These are phyloP conservation scores for Nannizziopsis barbatae DNA, from an alignment of 2,329 filamentous ascomycete species.

Conservation along the genomic window DNA sequence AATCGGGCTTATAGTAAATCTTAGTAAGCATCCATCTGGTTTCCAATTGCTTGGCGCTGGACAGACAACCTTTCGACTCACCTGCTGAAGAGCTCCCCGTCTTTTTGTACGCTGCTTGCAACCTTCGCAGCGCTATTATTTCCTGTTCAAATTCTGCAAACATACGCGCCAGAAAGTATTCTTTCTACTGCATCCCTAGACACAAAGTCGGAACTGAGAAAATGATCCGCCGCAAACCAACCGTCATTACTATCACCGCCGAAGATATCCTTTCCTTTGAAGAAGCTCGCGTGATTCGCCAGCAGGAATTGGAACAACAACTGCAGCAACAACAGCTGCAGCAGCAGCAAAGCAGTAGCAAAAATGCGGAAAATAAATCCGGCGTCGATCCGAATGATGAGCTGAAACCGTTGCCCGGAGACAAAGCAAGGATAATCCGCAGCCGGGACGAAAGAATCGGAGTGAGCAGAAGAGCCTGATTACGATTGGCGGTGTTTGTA, in stretches of 20 bases:
- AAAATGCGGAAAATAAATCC: conserved; percentile 14
- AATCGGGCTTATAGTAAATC: too few relatives aligned
- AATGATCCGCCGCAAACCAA: conserved; percentile 43
- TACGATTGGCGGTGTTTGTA: too few relatives aligned
- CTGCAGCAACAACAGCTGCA: conserved; percentile 17
- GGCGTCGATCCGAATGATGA: conserved; percentile 40
- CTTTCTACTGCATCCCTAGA: not conserved
- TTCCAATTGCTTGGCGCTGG: too few relatives aligned
- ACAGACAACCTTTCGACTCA: too few relatives aligned
- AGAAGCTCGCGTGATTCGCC: conserved; percentile 28
- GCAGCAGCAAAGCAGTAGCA: conserved; percentile 4
- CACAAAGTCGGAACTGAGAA: conserved; percentile 7
- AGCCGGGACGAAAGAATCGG: conserved; percentile 39
- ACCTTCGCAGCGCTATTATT: too few relatives aligned
- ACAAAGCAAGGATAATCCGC: conserved; percentile 39
- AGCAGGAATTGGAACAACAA: conserved; percentile 15
- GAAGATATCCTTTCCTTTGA: conserved; percentile 41
- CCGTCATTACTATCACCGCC: conserved; percentile 39
- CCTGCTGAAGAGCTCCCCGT: too few relatives aligned
- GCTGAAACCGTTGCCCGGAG: conserved; percentile 40
- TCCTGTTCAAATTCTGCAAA: not conserved
- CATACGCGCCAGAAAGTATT: not conserved
- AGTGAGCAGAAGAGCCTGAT: conserved; percentile 15
- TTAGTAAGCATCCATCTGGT: too few relatives aligned
- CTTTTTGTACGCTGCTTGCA: too few relatives aligned